Conservation (phyloP, 441 rosid species). For the Capsella rubella region DNA sequence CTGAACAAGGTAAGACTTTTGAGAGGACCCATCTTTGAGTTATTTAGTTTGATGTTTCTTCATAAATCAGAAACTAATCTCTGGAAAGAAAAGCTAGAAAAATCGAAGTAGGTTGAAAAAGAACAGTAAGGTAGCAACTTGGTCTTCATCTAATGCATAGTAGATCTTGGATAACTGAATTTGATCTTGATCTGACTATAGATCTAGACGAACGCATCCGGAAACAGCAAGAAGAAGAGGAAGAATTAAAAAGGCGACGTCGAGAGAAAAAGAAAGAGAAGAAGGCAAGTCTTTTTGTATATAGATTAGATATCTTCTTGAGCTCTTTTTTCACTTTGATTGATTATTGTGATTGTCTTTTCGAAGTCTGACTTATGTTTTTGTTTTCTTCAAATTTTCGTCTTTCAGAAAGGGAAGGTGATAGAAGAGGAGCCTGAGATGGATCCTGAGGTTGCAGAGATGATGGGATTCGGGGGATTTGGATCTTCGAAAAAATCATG, state of each 20-base stretch:
- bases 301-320: slow-evolving; percentile 22
- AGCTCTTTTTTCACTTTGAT: slow-evolving; percentile 9
- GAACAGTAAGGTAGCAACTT: neutral
- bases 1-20: slow-evolving; percentile 80
- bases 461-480: slow-evolving; percentile 99
- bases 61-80: slow-evolving; percentile 15
- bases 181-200: slow-evolving; percentile 35
- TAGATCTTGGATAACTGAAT: slow-evolving; percentile 28
- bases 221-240: slow-evolving; percentile 94
- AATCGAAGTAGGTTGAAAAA: slow-evolving; percentile 10
- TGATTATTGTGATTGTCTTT: slow-evolving; percentile 23
- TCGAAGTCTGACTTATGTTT: neutral
- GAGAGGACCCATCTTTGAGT: slow-evolving; percentile 12
- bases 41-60: slow-evolving; percentile 5
- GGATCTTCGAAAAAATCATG: slow-evolving; percentile 75
- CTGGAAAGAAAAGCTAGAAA: neutral
- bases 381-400: neutral
- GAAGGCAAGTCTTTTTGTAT: slow-evolving; percentile 59
- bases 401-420: slow-evolving; percentile 79
- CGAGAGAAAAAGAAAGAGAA: slow-evolving; percentile 94
- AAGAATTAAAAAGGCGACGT: slow-evolving; percentile 74
- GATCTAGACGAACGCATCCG: slow-evolving; percentile 89
- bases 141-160: slow-evolving; percentile 19
- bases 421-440: slow-evolving; percentile 81
- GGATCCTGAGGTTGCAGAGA: slow-evolving; percentile 90